phyloP scores from a whole-genome alignment of 129 eudicot species.

The Erigeron canadensis region DNA sequence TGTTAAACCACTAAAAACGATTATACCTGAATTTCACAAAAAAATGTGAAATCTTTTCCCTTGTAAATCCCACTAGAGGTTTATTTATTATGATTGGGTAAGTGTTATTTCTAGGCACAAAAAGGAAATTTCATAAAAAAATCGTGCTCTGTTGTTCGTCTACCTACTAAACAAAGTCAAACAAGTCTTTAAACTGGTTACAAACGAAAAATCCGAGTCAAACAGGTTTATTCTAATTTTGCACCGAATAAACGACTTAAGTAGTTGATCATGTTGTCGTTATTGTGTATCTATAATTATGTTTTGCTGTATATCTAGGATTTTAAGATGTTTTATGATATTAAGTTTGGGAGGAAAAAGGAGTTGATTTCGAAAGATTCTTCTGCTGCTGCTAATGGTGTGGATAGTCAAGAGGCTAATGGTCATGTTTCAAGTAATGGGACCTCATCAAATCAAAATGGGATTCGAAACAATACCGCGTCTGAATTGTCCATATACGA shows the following conservation, averaged over 20 bases:
- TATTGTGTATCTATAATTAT: conserved; percentile 30
- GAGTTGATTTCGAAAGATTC: conserved; percentile 35
- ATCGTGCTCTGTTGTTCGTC: too few relatives aligned
- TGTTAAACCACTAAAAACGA: not conserved
- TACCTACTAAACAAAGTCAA: too few relatives aligned
- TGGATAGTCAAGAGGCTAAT: conserved; percentile 39
- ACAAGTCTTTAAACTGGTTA: too few relatives aligned
- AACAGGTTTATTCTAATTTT: too few relatives aligned
- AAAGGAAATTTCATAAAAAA: too few relatives aligned
- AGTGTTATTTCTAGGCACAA: too few relatives aligned
- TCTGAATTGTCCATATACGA: conserved; percentile 83
- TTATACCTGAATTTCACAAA: too few relatives aligned
- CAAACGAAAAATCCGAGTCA: not conserved
- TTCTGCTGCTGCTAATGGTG: conserved; percentile 23
- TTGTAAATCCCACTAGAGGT: too few relatives aligned
- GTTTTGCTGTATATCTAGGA: conserved; percentile 66
- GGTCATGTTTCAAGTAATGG: conserved; percentile 41
- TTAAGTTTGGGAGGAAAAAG: conserved; percentile 98
- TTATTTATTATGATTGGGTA: too few relatives aligned
- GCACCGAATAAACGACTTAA: too few relatives aligned
- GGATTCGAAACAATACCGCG: conserved; percentile 29
- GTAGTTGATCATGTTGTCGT: conserved; percentile 10
- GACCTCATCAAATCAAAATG: conserved; percentile 45
- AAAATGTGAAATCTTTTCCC: too few relatives aligned
- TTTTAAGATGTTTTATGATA: conserved; percentile 95